These are phyloP conservation scores for Iris pallida DNA, from an alignment of 116 monocot species.

Conservation along the genomic window DNA sequence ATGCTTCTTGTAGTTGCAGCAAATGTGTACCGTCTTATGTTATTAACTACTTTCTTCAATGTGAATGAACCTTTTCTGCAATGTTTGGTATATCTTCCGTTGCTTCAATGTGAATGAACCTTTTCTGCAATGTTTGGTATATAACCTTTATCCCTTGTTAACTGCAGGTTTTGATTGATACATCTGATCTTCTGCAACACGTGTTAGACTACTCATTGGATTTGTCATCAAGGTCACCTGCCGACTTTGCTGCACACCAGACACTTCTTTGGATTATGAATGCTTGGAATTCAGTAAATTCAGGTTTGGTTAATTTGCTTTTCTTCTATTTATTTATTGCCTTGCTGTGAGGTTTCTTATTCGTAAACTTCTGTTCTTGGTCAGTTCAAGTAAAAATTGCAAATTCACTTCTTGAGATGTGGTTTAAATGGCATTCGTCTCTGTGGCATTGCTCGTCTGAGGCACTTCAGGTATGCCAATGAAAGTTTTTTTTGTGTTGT, in stretches of 20 bases:
- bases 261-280: conserved; percentile 67
- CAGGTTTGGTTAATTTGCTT: conserved; percentile 32
- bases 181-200: conserved; percentile 31
- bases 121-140: background rate
- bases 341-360: conserved; percentile 1
- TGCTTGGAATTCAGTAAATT: conserved; percentile 50
- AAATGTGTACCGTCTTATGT: background rate
- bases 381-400: conserved; percentile 41
- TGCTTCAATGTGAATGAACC: background rate
- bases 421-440: conserved; percentile 80
- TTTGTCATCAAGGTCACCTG: conserved; percentile 66
- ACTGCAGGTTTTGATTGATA: conserved; percentile 31
- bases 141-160: background rate
- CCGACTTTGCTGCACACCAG: conserved; percentile 65
- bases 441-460: conserved; percentile 57
- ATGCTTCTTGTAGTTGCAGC: too few relatives aligned
- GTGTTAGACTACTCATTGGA: conserved; percentile 56
- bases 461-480: conserved; percentile 34
- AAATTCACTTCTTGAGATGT: conserved; percentile 63
- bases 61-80: background rate
- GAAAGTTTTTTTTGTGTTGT: too few relatives aligned
- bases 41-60: background rate
- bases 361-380: background rate
- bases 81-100: background rate
- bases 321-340: conserved; percentile 1